A percentile compares a stretch with the other conserved stretches of the same genome.
Evolutionary conservation across 345 rosid species (phyloP).

Genomic region (Viola odorata): DNA sequence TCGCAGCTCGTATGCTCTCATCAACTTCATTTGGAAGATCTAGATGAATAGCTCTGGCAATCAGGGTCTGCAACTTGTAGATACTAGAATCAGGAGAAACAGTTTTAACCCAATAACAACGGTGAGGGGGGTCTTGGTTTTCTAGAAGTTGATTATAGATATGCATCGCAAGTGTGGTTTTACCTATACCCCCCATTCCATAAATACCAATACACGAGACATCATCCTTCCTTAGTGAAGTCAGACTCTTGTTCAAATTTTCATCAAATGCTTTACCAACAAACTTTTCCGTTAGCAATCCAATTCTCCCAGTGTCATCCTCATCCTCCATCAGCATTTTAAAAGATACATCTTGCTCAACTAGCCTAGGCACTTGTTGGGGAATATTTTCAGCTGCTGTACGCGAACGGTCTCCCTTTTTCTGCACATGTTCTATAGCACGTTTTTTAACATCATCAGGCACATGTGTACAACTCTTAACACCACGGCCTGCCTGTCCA

Average conservation of each 20-base stretch:
- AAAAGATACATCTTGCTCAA: background rate
- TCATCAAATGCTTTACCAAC: constrained; percentile 1
- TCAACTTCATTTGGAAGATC: constrained; percentile 2
- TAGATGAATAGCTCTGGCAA: constrained; percentile 5
- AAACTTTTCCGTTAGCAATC: background rate
- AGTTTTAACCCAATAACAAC: constrained; percentile 22
- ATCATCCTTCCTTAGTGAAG: background rate
- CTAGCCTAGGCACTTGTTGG: background rate
- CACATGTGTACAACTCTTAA: background rate
- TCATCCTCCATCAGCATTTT: background rate
- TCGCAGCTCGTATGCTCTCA: constrained; percentile 1
- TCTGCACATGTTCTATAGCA: background rate
- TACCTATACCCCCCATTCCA: background rate
- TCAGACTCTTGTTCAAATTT: constrained; percentile 1
- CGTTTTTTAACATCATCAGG: background rate
- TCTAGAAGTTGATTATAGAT: constrained; percentile 7
- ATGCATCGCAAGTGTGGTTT: constrained; percentile 4
- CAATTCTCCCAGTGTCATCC: background rate
- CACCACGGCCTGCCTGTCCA: no score
- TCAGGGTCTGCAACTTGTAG: constrained; percentile 8
- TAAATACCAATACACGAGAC: constrained; percentile 11
- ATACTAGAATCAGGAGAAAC: constrained; percentile 10
- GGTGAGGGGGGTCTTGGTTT: background rate
- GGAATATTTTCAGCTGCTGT: background rate
- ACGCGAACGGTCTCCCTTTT: background rate